These are phyloP conservation scores for Gaertneriomyces semiglobifer DNA, from an alignment of 192 early-diverging fungal genomes.

Conservation along the genomic window DNA sequence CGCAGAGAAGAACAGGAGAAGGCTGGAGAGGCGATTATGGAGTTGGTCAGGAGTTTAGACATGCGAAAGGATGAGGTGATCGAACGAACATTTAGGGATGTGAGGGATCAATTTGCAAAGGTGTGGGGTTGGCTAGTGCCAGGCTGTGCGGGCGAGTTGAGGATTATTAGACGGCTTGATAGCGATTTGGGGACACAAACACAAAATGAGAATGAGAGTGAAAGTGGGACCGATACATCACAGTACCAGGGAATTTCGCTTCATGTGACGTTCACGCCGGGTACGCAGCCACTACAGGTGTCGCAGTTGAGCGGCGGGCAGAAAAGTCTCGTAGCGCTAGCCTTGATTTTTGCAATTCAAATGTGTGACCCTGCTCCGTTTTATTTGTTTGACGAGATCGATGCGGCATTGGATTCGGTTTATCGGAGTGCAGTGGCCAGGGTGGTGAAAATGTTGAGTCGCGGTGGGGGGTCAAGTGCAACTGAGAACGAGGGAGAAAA, in stretches of 20 bases:
- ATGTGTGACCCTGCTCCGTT: conserved; percentile 98
- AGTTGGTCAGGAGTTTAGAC: conserved; percentile 86
- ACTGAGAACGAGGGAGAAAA: neutral
- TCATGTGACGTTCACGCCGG: conserved; percentile 87
- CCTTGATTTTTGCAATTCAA: conserved; percentile 98
- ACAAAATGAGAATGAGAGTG: conserved; percentile 14
- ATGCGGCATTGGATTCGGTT: conserved; percentile 93
- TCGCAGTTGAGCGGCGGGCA: conserved; percentile 96
- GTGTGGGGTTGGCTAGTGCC: conserved; percentile 92
- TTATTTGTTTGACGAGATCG: conserved; percentile 99
- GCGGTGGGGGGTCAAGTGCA: neutral
- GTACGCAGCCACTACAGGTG: conserved; percentile 85
- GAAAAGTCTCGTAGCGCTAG: conserved; percentile 95
- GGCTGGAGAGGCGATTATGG: conserved; percentile 74
- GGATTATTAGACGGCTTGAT: conserved; percentile 73
- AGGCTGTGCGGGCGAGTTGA: conserved; percentile 74
- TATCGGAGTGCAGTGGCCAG: conserved; percentile 91
- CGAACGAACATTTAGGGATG: conserved; percentile 91
- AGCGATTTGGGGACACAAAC: conserved; percentile 10
- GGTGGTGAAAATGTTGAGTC: conserved; percentile 27
- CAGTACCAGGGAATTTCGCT: conserved; percentile 85
- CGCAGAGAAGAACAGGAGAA: conserved; percentile 87
- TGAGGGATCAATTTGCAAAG: conserved; percentile 78
- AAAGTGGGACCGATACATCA: conserved; percentile 34
- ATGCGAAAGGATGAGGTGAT: conserved; percentile 97